A percentile compares a stretch with the other conserved stretches of the same genome.
Evolutionary conservation across 495 filamentous ascomycete species (phyloP).

Genomic region (Haplographium delicatum): DNA sequence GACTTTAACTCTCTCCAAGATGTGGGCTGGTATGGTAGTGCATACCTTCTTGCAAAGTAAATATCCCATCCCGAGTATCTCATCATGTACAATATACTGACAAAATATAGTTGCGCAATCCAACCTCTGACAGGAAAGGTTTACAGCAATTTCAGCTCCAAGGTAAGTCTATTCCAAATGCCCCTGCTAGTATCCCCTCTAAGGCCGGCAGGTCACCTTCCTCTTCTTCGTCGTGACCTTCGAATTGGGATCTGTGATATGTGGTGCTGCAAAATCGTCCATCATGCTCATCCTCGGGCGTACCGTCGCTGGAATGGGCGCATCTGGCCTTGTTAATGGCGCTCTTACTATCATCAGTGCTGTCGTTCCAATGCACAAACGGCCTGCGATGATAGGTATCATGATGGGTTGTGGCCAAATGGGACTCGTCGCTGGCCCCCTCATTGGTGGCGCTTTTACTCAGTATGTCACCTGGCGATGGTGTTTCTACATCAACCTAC

Average conservation of each 20-base stretch:
- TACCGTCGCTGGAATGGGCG: conserved; percentile 47
- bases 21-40: conserved; percentile 49
- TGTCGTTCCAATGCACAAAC: conserved; percentile 39
- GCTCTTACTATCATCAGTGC: conserved; percentile 44
- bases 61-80: too few species aligned
- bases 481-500: conserved; percentile 65
- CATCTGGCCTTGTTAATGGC: conserved; percentile 46
- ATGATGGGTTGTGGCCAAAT: conserved; percentile 31
- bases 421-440: conserved; percentile 40
- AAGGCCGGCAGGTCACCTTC: conserved; percentile 33
- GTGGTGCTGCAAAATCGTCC: conserved; percentile 45
- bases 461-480: conserved; percentile 44
- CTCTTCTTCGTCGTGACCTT: conserved; percentile 41
- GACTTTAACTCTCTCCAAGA: conserved; percentile 35
- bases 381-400: conserved; percentile 46
- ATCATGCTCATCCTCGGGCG: conserved; percentile 49
- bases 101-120: conserved; percentile 29
- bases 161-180: conserved; percentile 19
- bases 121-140: conserved; percentile 42
- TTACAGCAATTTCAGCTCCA: conserved; percentile 39
- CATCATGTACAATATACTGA: conserved; percentile 8
- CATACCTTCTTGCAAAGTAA: conserved; percentile 38
- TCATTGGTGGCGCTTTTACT: conserved; percentile 60
- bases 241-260: conserved; percentile 48
- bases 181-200: not conserved